phyloP scores from a whole-genome alignment of 257 asterid genomes.

The Nicotiana undulata region DNA sequence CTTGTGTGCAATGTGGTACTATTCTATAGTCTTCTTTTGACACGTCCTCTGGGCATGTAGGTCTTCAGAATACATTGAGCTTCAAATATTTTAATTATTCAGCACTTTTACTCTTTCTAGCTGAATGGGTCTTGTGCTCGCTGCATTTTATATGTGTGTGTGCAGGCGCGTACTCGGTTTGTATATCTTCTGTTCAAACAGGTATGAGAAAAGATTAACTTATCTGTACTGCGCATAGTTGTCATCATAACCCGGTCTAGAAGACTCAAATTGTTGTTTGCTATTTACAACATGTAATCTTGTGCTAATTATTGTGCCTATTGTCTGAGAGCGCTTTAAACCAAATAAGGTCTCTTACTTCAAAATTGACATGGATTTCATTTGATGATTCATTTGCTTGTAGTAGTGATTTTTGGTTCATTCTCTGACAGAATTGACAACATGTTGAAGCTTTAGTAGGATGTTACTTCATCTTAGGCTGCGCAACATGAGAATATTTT shows the following conservation, averaged over 20 bases:
- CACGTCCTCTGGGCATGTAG: neutral
- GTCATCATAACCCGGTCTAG: neutral
- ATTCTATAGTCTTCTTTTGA: neutral
- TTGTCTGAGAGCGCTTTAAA: neutral
- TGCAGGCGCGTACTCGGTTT: neutral
- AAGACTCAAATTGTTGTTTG: constrained; percentile 1
- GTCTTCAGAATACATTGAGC: neutral
- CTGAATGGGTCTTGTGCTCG: neutral
- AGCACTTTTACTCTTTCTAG: neutral
- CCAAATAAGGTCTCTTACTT: neutral
- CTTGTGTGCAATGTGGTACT: neutral
- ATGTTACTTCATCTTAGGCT: neutral
- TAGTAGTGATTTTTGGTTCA: neutral
- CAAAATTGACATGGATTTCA: neutral
- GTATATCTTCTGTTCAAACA: neutral
- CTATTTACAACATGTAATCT: neutral
- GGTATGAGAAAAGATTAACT: neutral
- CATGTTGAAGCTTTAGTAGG: neutral
- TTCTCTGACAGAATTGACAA: neutral
- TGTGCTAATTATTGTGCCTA: neutral
- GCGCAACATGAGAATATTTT: neutral
- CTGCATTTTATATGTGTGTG: neutral
- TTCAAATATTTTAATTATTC: neutral
- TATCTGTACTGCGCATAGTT: neutral
- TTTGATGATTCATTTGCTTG: neutral